Evolutionary conservation across 331 rosid genomes (phyloP), one percentile per base, ranked within the genome.

Genomic region (Quercus tomentella): DNA sequence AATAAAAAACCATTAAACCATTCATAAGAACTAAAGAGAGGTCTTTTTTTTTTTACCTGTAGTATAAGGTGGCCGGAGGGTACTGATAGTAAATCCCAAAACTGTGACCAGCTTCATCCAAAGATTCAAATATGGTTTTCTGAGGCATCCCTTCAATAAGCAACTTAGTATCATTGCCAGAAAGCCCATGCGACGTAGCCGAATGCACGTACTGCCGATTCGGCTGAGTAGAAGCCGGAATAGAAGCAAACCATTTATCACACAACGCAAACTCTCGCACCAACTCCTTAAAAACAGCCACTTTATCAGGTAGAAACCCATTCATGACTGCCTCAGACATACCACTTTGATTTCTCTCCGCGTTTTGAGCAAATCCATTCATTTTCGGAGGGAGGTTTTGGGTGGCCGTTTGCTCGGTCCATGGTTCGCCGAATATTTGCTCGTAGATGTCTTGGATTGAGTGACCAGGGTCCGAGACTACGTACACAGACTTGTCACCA

Each of bases 401-500:
- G 16, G 88, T 81, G 3, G 81, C 78, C 0, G 96, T 89, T 20
- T 70, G 86, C 77, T 84, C 87, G 17, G 84, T 88, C 96, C 96
- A 94, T 2, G 87, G 91, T 77, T 93, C 85, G 1, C 94, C 97
- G 51, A 90, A 90, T 9, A 94, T 66, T 76, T 94, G 98, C 89
- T 92, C 98, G 72, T 89, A 89, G 22, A 94, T 82, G 71, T 84
- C 97, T 80, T 92, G 91, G 73, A 94, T 31, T 1, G 94, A 87
- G 83, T 92, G 98, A 30, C 97, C 98, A 0, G 98, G 98, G 23
- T 94, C 92, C 6, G 91, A 89, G 79, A 88, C 96, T 1, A 92
- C 97, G 52, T 71, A 92, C 17, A 72, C 90, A 4, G 98, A 79
- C 2, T 1, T 55, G 60, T 92, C 83, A 0, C 79, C 56, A 70